Evolutionary conservation across 2,329 filamentous ascomycete species (phyloP), one percentile per base, ranked within the genome.

Genomic region (Exophiala viscosa): DNA sequence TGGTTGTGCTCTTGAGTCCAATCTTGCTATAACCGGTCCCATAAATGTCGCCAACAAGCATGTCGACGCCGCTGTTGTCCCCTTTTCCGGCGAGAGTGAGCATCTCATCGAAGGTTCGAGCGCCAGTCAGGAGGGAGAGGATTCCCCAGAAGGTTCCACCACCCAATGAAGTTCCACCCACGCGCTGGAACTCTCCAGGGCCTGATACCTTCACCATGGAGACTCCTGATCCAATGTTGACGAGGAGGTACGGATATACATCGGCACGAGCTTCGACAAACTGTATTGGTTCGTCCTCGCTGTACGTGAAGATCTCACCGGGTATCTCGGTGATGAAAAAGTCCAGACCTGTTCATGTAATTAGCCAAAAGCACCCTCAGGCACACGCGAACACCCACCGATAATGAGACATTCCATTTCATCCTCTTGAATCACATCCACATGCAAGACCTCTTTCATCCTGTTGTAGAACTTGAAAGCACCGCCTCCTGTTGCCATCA

Each of bases 321-420:
- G 93, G 93, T 54, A 99, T 97, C 69, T 97, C 91, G 60, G 90
- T 95, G 67, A 97, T 97, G 77, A 99, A 97, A 75, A 97, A 99
- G 69, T 99, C 93, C 39, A 99, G 84, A 10, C 92, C 90, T 90
- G 63, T 57, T 31, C 23, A 10, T 23, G 43, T 38, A 51, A 46
- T 58, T 40, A 48, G 39, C 17, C 17, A 41, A 14, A 28, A 28
- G 23, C 23, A 28, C 32, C 34, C 15, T 20, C 7, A 15, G 9
- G 13, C n/a, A 8, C 10, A 15, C n/a, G 28, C n/a, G 5, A 39
- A 4, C 9, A 33, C 50, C 60, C 70, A 90, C 88, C 90, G 65
- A 93, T 93, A 59, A 99, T 99, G 53, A 99, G 75, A 67, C 93
- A 99, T 70, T 96, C 90, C 93, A 99, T 99, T 73, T 99, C 93